A percentile compares a stretch with the other conserved stretches of the same genome.
These are phyloP conservation scores for Pseudogymnoascus sp. DNA, from an alignment of 2,329 filamentous ascomycete genomes.

Conservation along the genomic window DNA sequence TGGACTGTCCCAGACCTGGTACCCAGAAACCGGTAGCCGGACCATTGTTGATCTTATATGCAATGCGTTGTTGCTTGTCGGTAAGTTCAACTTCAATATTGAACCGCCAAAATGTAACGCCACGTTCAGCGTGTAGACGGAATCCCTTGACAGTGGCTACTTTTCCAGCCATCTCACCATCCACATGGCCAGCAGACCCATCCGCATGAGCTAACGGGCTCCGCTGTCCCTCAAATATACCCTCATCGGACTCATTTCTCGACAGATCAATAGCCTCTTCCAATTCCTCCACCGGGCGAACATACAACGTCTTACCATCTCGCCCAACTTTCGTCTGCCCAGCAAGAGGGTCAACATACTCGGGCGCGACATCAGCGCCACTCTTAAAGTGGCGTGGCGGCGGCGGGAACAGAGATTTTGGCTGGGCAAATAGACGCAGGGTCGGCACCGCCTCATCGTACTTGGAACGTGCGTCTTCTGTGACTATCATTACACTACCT, in stretches of 20 bases:
- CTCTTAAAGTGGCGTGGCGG: constrained; percentile 61
- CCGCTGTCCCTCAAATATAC: constrained; percentile 65
- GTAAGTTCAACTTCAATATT: constrained; percentile 85
- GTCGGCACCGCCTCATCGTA: constrained; percentile 70
- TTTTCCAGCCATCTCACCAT: constrained; percentile 74
- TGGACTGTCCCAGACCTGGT: constrained; percentile 69
- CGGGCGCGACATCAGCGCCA: constrained; percentile 57
- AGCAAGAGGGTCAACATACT: constrained; percentile 83
- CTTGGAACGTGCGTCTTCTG: constrained; percentile 70
- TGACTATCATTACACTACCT: constrained; percentile 93
- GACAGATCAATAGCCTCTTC: constrained; percentile 73
- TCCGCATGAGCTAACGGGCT: constrained; percentile 45
- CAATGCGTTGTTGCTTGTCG: constrained; percentile 71
- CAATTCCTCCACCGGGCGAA: constrained; percentile 80
- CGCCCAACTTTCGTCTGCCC: constrained; percentile 80
- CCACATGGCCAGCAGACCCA: constrained; percentile 46
- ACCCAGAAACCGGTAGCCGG: constrained; percentile 92
- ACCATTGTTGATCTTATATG: constrained; percentile 90
- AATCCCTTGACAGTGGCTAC: constrained; percentile 77
- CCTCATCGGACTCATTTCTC: constrained; percentile 66
- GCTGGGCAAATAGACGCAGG: constrained; percentile 77
- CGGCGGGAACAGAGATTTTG: constrained; percentile 70
- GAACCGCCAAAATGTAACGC: constrained; percentile 95
- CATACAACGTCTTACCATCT: constrained; percentile 77
- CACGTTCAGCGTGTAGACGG: constrained; percentile 74